Conservation (phyloP, 202 grass and related monocot species). For the Sporobolus alterniflorus region DNA sequence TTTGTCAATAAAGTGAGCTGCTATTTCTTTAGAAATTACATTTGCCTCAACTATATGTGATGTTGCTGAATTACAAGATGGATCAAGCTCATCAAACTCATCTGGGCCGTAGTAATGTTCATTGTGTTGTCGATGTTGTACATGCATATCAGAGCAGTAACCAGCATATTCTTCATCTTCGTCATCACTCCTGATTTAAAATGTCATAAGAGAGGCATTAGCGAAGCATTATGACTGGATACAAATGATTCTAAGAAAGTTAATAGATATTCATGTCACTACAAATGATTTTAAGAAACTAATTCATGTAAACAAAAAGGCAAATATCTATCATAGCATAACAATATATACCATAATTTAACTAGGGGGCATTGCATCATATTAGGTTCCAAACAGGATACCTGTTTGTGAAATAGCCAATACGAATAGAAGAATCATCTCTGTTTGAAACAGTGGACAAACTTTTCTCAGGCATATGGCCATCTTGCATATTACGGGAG, state of each 20-base stretch:
- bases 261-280: constrained; percentile 10
- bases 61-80: constrained; percentile 52
- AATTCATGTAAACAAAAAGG: constrained; percentile 12
- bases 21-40: constrained; percentile 54
- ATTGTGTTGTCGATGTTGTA: constrained; percentile 48
- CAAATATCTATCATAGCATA: constrained; percentile 12
- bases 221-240: constrained; percentile 19
- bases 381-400: constrained; percentile 38
- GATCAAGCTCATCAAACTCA: constrained; percentile 60
- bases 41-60: constrained; percentile 46
- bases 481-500: constrained; percentile 48
- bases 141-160: constrained; percentile 66
- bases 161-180: constrained; percentile 72
- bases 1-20: constrained; percentile 33
- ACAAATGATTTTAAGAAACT: not conserved
- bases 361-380: constrained; percentile 5
- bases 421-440: constrained; percentile 61
- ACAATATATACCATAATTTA: constrained; percentile 14
- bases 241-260: too few species aligned
- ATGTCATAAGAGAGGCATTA: constrained; percentile 4
- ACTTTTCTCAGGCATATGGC: constrained; percentile 49
- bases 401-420: constrained; percentile 78
- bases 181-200: constrained; percentile 75
- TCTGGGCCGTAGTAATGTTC: constrained; percentile 62
- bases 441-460: constrained; percentile 57